Evolutionary conservation across 495 filamentous ascomycete genomes (phyloP).

Genomic region (Tuber calosporum): DNA sequence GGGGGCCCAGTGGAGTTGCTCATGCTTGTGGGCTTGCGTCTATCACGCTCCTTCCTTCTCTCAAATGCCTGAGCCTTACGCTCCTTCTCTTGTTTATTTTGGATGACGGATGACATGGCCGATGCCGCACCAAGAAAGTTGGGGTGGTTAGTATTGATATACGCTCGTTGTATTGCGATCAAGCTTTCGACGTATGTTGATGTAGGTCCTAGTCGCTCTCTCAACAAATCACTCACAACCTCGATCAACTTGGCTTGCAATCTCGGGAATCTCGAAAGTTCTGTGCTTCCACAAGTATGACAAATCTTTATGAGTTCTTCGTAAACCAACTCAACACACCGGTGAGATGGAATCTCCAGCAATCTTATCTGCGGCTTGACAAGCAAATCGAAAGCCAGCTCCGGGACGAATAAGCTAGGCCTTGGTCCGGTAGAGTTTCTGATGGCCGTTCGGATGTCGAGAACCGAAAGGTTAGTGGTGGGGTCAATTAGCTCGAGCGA

Average conservation of each 20-base stretch:
- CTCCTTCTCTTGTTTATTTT: conserved; percentile 87
- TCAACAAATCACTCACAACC: conserved; percentile 91
- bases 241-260: conserved; percentile 96
- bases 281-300: conserved; percentile 94
- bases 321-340: conserved; percentile 96
- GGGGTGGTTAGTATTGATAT: conserved; percentile 99
- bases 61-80: conserved; percentile 70
- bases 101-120: conserved; percentile 95
- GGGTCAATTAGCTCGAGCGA: conserved; percentile 94
- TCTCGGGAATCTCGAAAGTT: conserved; percentile 83
- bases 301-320: conserved; percentile 99
- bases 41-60: conserved; percentile 75
- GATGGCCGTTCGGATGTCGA: conserved; percentile 97
- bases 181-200: conserved; percentile 89
- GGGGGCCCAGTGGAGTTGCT: conserved; percentile 26
- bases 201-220: conserved; percentile 81
- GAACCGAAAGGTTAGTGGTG: conserved; percentile 83
- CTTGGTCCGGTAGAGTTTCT: conserved; percentile 95
- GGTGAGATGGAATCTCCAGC: conserved; percentile 86
- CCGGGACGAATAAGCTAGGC: conserved; percentile 91
- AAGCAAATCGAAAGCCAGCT: conserved; percentile 92
- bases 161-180: conserved; percentile 93
- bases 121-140: conserved; percentile 96
- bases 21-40: conserved; percentile 50
- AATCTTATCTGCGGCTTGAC: conserved; percentile 99